Evolutionary conservation across 306 rosid genomes (phyloP).

Genomic region (cucumber (Cucumis sativus)): DNA sequence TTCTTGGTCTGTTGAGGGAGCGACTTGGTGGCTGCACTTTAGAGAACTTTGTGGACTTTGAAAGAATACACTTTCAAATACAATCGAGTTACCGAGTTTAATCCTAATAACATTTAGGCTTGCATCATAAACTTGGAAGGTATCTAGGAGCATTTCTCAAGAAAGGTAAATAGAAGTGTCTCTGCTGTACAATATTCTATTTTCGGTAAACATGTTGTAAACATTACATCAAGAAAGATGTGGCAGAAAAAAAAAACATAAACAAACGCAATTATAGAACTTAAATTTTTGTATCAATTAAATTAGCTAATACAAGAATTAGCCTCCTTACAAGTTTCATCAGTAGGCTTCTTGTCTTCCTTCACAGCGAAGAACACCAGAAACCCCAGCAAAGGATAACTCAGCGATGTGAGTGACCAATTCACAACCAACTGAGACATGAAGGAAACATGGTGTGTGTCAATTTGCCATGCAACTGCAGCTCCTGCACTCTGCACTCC

Average conservation of each 20-base stretch:
- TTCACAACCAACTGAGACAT: conserved; percentile 50
- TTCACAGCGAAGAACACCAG: conserved; percentile 61
- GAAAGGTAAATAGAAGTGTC: background rate
- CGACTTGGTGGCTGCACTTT: no score
- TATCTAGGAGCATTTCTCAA: background rate
- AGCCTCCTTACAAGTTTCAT: conserved; percentile 17
- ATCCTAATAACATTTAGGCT: background rate
- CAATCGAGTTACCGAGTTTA: background rate
- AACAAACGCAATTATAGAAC: no score
- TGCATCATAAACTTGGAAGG: background rate
- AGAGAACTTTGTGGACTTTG: no score
- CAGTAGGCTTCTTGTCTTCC: conserved; percentile 24
- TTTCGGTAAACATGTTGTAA: background rate
- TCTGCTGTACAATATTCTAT: background rate
- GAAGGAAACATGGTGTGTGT: conserved; percentile 34
- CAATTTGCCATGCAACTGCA: conserved; percentile 95
- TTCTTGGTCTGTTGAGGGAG: no score
- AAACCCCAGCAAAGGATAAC: conserved; percentile 53
- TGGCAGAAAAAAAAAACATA: no score
- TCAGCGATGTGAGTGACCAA: conserved; percentile 46
- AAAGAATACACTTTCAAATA: no score
- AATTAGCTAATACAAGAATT: conserved; percentile 9
- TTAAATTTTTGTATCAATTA: no score
- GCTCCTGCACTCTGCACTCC: conserved; percentile 98
- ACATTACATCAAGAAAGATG: no score